phyloP scores from a whole-genome alignment of 768 basidiomycete species.

The Auricularia heimuer region DNA sequence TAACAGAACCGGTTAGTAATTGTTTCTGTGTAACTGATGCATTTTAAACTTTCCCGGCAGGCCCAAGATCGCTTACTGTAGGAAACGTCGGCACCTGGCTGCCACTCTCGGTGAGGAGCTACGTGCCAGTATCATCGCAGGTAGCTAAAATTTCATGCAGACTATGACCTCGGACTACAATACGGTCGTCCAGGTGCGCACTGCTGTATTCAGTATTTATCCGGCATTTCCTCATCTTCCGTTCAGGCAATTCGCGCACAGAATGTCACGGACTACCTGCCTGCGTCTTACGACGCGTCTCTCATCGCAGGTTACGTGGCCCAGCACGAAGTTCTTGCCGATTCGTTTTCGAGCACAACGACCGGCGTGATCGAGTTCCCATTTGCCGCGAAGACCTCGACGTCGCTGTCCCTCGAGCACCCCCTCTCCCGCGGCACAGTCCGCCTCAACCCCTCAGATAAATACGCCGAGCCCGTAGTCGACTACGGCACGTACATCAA shows the following conservation, averaged over 20 bases:
- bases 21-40: too few species aligned
- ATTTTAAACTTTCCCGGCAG: not conserved
- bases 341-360: not conserved
- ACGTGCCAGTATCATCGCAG: too few species aligned
- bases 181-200: not conserved
- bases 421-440: conserved; percentile 8
- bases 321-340: not conserved
- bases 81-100: not conserved
- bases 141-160: too few species aligned
- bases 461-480: not conserved
- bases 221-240: too few species aligned
- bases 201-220: too few species aligned
- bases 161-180: not conserved
- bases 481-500: not conserved
- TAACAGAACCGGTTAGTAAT: not conserved
- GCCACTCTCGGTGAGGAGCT: not conserved
- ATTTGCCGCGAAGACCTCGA: not conserved
- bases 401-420: conserved; percentile 4
- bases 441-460: not conserved
- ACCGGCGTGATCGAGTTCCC: not conserved
- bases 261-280: not conserved
- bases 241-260: not conserved
- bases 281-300: not conserved
- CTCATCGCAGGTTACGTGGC: not conserved
- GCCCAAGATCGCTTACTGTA: not conserved